Evolutionary conservation across 2,329 filamentous ascomycete species (phyloP), one percentile per base, ranked within the genome.

Genomic region (Bipolaris sorokiniana): DNA sequence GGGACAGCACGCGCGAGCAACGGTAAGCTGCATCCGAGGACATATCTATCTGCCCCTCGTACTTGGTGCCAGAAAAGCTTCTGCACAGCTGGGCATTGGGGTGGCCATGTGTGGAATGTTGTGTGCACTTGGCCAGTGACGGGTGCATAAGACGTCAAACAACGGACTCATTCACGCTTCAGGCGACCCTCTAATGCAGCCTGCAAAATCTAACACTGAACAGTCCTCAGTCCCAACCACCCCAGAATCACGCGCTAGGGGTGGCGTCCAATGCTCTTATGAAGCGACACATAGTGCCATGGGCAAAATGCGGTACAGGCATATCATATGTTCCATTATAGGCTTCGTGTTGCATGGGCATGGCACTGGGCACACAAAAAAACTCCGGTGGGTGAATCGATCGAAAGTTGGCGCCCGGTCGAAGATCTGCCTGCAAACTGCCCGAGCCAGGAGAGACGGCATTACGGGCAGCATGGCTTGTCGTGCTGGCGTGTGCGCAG

Each of bases 391-490:
- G 64, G 61, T 68, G 65, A 65, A 66, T 65, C 64, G 67, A 72
- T 67, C 69, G 58, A 48, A 63, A 56, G 56, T 66, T 65, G 68
- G 69, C 63, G 64, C 67, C 65, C n/a, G n/a, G 67, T 68, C 48
- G 65, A 68, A 57, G 73, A 75, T 76, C 72, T 64, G 60, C 61
- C 67, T 68, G 64, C 46, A 73, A 75, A 76, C 64, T 72, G 67
- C 66, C 73, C 71, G 73, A 74, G 56, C 54, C 51, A 54, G 28
- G 40, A 11, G 33, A 20, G 31, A 54, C 45, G 51, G 49, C 62
- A 64, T 61, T 62, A 59, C 62, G 61, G 58, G 64, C 62, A 62
- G 68, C 60, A 68, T 71, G 67, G 67, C 61, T 55, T 33, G 56
- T 57, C 51, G 49, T 51, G 42, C 49, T 46, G 51, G 49, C 41